A percentile compares a stretch with the other conserved stretches of the same genome.
These are phyloP conservation scores for Secale cereale DNA, from an alignment of 176 grass and related monocot genomes.

Conservation along the genomic window DNA sequence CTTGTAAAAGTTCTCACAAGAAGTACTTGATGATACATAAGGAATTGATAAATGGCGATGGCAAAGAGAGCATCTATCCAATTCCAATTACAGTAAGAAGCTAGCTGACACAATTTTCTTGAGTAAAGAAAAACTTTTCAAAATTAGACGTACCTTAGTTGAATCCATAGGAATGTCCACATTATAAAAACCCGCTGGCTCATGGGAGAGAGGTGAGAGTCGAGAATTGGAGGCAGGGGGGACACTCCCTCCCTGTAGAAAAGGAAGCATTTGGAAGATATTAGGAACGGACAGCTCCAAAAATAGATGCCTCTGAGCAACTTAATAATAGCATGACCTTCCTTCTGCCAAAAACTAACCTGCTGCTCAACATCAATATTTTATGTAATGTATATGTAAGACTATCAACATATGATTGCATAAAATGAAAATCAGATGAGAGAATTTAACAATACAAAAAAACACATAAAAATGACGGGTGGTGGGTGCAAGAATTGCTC, in stretches of 20 bases:
- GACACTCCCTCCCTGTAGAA: conserved; percentile 62
- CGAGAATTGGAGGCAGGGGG: conserved; percentile 79
- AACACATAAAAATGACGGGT: not conserved
- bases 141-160: conserved; percentile 54
- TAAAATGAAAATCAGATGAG: not conserved
- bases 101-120: not conserved
- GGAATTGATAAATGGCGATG: not conserved
- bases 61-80: not conserved
- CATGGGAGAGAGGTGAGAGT: conserved; percentile 80
- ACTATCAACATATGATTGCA: not conserved
- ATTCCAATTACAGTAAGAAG: not conserved
- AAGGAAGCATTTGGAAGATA: not conserved
- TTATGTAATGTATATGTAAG: not conserved
- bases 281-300: not conserved
- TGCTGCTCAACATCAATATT: not conserved
- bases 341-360: not conserved
- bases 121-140: not conserved
- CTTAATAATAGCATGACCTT: not conserved
- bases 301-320: not conserved
- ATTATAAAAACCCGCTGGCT: conserved; percentile 95
- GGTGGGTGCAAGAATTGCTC: not conserved
- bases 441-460: not conserved
- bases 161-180: conserved; percentile 88
- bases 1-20: not conserved
- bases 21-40: not conserved